Evolutionary conservation across 1,284 basidiomycete genomes (phyloP), one percentile per base, ranked within the genome.

Genomic region (Melanopsichium pennsylvanicum): DNA sequence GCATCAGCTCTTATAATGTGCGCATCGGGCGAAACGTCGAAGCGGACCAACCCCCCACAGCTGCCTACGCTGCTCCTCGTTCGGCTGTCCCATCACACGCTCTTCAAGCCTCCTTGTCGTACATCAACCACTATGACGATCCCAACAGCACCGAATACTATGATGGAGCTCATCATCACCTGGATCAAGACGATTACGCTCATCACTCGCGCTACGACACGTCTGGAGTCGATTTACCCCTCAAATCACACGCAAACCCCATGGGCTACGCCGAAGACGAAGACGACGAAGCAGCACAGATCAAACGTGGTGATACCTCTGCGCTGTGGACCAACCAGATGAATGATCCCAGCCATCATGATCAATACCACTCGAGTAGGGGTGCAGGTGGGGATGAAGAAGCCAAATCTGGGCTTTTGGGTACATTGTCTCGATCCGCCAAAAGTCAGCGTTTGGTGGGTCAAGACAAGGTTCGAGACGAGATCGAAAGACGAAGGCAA

Each of bases 401-500:
- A 39, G 50, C 60, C 34, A 61, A 61, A 19, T 44, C 38, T 32
- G 64, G 60, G 5, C 43, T 66, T n/a, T 47, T 66, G 12, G 57
- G 59, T 33, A 64, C 69, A 19, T 40, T 62, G n/a, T 43, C 54
- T 12, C 11, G 50, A 5, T 57, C 54, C 2, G 31, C 50, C 5
- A 49, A n/a, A n/a, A n/a, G 34, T 29, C 52, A 37, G 10, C 35
- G 37, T 25, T 45, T 55, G 10, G 32, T 32, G 6, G 56, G 40
- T 18, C 41, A 62, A 18, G 76, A 72, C 5, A 47, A 78, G n/a
- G 45, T 76, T 2, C 66, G 72, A 10, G 46, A 79, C 22, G 72
- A 77, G 51, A 78, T 82, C 11, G 72, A 75, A 41, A 74, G 80
- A 36, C 78, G 81, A 40, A 89, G 87, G 75, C 85, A 89, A 38